Evolutionary conservation across 1,284 basidiomycete species (phyloP), one percentile per base, ranked within the genome.

Genomic region (Ganoderma sp.): DNA sequence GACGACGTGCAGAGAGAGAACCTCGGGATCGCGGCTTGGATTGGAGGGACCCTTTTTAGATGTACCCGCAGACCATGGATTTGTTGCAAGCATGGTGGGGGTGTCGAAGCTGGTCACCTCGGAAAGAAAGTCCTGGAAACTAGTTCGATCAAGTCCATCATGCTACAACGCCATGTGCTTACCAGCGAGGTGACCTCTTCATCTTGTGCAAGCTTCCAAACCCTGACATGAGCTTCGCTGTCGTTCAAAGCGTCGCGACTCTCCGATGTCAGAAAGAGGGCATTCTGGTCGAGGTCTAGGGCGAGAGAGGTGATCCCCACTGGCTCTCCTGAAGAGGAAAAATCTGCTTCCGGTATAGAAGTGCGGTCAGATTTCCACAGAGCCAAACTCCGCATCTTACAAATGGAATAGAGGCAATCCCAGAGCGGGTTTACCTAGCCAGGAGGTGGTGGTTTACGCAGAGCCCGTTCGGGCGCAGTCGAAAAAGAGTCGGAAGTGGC

Each of bases 221-320:
- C 57, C 1, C 45, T 48, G 2, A 71, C 52, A 14, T 34, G 50
- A 0, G 45, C 61, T 25, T 89, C 84, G 14, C 93, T 81, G 45
- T 87, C 84, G 7, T 90, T 83, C 28, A 85, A 84, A 3, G 83
- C 86, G 71, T 88, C 86, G 57, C 75, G 73, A 52, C 76, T 76
- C 74, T 93, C 91, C 0, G 88, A 86, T 8, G 87, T 84, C 62
- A 84, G 82, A 78, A 90, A 93, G 37, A 89, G 77, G 0, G 81
- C 80, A 72, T 88, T 84, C 72, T 87, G 85, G 78, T 95, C 93
- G 34, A 90, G 82, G 80, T 95, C 92, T 70, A 92, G 78, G 1
- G 88, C 81, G n/a, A 84, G 81, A 1, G 84, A 80, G 12, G 83
- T 80, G 57, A 91, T 66, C 15, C 58, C 58, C 45, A 19, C 6